Conservation (phyloP, 2,329 filamentous ascomycete species). For the Massarina eburnea region DNA sequence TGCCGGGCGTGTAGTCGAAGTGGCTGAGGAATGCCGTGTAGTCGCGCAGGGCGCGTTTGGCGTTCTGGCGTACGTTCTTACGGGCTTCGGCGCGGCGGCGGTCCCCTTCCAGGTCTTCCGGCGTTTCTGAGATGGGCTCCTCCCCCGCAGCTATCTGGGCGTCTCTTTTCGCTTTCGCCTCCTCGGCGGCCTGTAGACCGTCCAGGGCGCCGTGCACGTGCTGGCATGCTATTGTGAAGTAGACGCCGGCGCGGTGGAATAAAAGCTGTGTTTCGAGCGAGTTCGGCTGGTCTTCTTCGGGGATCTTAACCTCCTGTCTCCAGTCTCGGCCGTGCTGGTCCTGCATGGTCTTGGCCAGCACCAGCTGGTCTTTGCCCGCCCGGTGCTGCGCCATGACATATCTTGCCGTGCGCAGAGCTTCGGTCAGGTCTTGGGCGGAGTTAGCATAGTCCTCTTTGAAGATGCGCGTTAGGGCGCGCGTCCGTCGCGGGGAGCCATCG, state of each 20-base stretch:
- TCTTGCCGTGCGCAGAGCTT: conserved; percentile 61
- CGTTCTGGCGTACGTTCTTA: conserved; percentile 71
- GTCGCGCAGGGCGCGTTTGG: conserved; percentile 75
- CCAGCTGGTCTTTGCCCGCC: conserved; percentile 54
- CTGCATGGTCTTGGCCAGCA: conserved; percentile 51
- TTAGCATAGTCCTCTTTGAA: conserved; percentile 75
- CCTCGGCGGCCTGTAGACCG: conserved; percentile 46
- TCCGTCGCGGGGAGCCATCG: conserved; percentile 69
- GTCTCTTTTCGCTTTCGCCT: conserved; percentile 29
- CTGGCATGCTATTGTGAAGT: conserved; percentile 70
- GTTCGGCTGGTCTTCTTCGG: conserved; percentile 69
- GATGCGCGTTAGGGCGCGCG: conserved; percentile 71
- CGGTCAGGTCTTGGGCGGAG: conserved; percentile 69
- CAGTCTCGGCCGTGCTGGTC: conserved; percentile 47
- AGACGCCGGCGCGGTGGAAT: conserved; percentile 73
- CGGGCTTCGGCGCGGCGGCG: conserved; percentile 59
- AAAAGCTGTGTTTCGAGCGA: conserved; percentile 74
- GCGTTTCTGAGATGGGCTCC: conserved; percentile 38
- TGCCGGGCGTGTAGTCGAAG: conserved; percentile 76
- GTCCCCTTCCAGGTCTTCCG: conserved; percentile 52
- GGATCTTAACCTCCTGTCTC: conserved; percentile 54
- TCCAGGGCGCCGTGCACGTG: conserved; percentile 62
- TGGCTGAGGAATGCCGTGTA: conserved; percentile 71
- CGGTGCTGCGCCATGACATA: conserved; percentile 57
- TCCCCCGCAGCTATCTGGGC: conserved; percentile 27